Evolutionary conservation across 2,329 filamentous ascomycete species (phyloP).

Genomic region (Zarea fungicola): DNA sequence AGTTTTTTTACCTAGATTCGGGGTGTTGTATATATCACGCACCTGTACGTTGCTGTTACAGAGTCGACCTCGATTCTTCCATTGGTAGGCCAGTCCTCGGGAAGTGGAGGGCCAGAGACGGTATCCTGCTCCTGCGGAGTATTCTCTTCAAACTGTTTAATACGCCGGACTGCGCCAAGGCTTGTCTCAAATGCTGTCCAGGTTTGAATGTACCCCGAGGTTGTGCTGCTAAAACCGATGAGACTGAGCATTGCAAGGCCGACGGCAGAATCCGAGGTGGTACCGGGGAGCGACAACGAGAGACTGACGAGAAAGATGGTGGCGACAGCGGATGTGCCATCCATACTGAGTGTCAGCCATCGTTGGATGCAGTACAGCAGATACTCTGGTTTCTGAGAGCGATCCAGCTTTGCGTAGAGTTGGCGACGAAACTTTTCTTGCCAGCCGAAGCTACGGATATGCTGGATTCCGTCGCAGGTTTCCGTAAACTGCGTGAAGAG

Average conservation of each 20-base stretch:
- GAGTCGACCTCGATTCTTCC: constrained; percentile 3
- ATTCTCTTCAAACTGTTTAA: neutral
- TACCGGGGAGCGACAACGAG: constrained; percentile 17
- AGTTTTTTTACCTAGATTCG: neutral
- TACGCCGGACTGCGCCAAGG: neutral
- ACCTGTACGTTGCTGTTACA: constrained; percentile 9
- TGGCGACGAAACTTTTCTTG: constrained; percentile 29
- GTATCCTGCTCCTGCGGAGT: constrained; percentile 1
- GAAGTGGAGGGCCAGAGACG: neutral
- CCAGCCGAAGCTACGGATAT: constrained; percentile 22
- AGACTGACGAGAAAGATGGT: constrained; percentile 25
- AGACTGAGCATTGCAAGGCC: neutral
- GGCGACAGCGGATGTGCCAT: constrained; percentile 31
- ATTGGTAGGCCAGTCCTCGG: neutral
- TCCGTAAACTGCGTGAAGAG: constrained; percentile 37
- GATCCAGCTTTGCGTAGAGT: constrained; percentile 38
- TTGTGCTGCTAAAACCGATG: neutral
- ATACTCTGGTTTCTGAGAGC: constrained; percentile 21
- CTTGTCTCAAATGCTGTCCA: neutral
- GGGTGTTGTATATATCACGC: neutral
- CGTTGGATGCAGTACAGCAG: constrained; percentile 40
- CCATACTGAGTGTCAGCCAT: constrained; percentile 40
- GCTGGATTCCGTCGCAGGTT: constrained; percentile 22
- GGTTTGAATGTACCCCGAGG: neutral
- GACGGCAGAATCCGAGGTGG: neutral